phyloP scores from a whole-genome alignment of 2,329 filamentous ascomycete genomes.

The Colletotrichum sp. region DNA sequence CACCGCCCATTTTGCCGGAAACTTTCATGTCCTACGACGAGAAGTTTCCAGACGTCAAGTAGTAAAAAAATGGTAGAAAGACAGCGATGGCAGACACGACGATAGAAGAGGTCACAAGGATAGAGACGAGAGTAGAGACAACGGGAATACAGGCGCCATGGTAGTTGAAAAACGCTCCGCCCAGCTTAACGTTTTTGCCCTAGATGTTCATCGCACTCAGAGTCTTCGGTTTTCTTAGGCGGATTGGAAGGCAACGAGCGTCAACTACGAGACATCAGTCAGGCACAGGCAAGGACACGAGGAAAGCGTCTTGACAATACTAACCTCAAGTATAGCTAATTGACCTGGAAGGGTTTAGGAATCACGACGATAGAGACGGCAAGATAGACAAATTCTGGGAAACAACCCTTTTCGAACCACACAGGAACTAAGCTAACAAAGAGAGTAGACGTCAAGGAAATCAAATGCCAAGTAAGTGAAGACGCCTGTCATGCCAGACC shows the following conservation, averaged over 20 bases:
- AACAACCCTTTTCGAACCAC: conserved; percentile 13
- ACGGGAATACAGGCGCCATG: not conserved
- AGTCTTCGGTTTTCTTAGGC: not conserved
- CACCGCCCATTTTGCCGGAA: not conserved
- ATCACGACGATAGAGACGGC: not conserved
- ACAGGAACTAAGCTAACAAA: conserved; percentile 19
- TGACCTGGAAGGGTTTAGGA: not conserved
- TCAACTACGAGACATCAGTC: not conserved
- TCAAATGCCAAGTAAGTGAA: conserved; percentile 43
- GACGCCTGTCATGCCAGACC: conserved; percentile 32
- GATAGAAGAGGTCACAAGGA: not conserved
- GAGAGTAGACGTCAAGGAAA: conserved; percentile 35
- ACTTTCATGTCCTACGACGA: not conserved
- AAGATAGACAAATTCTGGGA: not conserved
- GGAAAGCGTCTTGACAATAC: not conserved
- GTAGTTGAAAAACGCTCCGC: not conserved
- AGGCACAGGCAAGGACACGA: not conserved
- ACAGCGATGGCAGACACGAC: not conserved
- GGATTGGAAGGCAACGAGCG: not conserved
- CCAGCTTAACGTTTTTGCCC: not conserved
- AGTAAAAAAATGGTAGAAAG: not conserved
- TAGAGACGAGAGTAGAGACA: not conserved
- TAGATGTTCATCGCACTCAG: not conserved
- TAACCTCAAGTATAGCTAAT: too few species aligned
- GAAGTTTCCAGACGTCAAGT: not conserved